These are phyloP conservation scores for Plasmodium blacklocki DNA, from an alignment of 169 alveolate genomes.

Conservation along the genomic window DNA sequence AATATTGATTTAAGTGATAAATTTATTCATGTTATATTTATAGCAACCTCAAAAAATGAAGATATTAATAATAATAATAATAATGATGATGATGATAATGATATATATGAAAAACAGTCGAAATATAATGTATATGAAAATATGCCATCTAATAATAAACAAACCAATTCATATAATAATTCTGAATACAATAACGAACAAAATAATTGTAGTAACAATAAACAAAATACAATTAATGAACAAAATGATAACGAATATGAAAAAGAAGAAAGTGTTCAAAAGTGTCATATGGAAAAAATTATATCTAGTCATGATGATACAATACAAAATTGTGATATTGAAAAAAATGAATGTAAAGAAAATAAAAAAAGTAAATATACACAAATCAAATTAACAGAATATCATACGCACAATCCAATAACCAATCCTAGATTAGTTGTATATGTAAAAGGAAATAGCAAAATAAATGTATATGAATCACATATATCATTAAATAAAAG, in stretches of 20 bases:
- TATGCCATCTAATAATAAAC: constrained; percentile 4
- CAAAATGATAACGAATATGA: background rate
- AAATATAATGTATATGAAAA: constrained; percentile 33
- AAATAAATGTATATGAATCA: constrained; percentile 78
- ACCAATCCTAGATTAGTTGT: constrained; percentile 77
- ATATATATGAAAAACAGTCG: background rate
- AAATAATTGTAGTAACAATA: background rate
- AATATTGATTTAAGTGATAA: constrained; percentile 59
- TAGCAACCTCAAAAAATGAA: constrained; percentile 65
- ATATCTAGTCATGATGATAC: background rate
- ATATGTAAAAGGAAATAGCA: constrained; percentile 76
- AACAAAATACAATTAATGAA: background rate
- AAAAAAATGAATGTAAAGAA: constrained; percentile 12
- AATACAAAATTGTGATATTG: constrained; percentile 4
- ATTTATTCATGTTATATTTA: constrained; percentile 33
- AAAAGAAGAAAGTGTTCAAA: background rate
- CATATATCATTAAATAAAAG: constrained; percentile 60
- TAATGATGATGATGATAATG: constrained; percentile 1
- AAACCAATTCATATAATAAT: constrained; percentile 1
- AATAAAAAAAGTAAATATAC: constrained; percentile 17
- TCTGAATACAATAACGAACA: background rate
- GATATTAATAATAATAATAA: constrained; percentile 11
- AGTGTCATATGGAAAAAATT: background rate
- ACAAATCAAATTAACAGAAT: constrained; percentile 24
- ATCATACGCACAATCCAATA: constrained; percentile 37